Base-by-base conservation (phyloP, 208 protist species). In the Acanthamoeba sp. region DNA sequence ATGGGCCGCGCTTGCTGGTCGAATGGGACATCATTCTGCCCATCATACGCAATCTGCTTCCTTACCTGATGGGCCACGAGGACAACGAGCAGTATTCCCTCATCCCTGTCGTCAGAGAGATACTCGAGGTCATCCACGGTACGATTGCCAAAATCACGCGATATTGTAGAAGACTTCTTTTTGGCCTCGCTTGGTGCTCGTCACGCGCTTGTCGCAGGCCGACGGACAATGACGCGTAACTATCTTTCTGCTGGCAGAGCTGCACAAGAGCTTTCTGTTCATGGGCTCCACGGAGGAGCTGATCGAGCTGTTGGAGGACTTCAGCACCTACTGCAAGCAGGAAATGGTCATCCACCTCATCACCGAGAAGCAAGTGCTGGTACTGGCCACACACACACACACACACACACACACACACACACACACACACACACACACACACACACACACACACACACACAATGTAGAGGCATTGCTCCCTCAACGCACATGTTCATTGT, bases 11-110 rank as follows among this genome's bases (percentile, higher is more conserved):
- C 0, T 34, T 93, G n/a, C 88, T 94, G 76, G 95, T 91, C 0
- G 95, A 96, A 40, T 96, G 95, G 95, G 92, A 96, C 64, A 2
- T 95, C 6, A 69, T 96, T 9, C 78, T 96, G 48, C 10, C 92
- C 24, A 96, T 96, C 10, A 82, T 96, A 27, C 88, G 62, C 32
- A 93, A 76, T 6, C 32, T 93, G 34, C 29, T 62, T 1, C 52
- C 52, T 38, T 93, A 78, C n/a, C 27, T 93, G 27, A 40, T 52
- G 36, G 88, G 59, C 10, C 64, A 93, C 38, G 88, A 78, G 14
- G 64, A 50, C 32, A 76, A 93, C 59, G 88, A 76, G 48, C 62
- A 80, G 42, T 93, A 71, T n/a, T 93, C 88, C 24, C 40, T 93
- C 57, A 45, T 93, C 55, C 59, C 59, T 4, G 88, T 76, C 7